These are phyloP conservation scores for Euphrasia confusa DNA, from an alignment of 257 asterid genomes.

Conservation along the genomic window DNA sequence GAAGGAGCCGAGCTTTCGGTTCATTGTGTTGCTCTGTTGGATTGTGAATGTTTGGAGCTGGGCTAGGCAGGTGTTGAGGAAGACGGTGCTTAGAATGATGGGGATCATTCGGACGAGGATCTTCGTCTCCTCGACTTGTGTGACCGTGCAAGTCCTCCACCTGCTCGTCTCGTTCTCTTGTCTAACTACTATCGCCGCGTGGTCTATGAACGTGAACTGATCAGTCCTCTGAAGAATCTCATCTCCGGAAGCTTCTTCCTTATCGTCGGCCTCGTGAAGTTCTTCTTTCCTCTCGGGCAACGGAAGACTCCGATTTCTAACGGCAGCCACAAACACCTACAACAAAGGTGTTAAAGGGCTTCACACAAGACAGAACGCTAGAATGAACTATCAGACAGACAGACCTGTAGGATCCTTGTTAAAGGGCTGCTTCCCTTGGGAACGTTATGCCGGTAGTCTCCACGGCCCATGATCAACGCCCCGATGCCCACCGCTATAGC, in stretches of 20 bases:
- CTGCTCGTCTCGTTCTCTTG: conserved; percentile 23
- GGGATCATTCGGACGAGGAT: conserved; percentile 66
- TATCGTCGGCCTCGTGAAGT: conserved; percentile 46
- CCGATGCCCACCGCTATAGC: conserved; percentile 41
- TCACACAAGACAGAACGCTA: too few species aligned
- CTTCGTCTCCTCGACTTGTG: conserved; percentile 80
- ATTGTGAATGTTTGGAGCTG: conserved; percentile 78
- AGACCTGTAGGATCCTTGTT: conserved; percentile 50
- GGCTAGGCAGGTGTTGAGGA: conserved; percentile 82
- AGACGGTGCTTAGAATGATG: conserved; percentile 56
- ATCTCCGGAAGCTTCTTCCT: conserved; percentile 40
- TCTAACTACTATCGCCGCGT: conserved; percentile 44
- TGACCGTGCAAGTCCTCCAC: conserved; percentile 59
- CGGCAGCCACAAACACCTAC: conserved; percentile 64
- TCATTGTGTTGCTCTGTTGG: conserved; percentile 68
- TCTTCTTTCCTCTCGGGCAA: conserved; percentile 38
- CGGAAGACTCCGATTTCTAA: conserved; percentile 45
- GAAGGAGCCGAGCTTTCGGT: conserved; percentile 48
- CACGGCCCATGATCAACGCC: conserved; percentile 49
- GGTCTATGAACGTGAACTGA: conserved; percentile 60
- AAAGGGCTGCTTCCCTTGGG: conserved; percentile 71
- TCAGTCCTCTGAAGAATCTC: conserved; percentile 60
- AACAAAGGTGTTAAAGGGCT: too few species aligned
- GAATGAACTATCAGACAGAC: neutral
- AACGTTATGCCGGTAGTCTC: conserved; percentile 40